phyloP scores from a whole-genome alignment of 768 basidiomycete genomes.

The Auricularia heimuer region DNA sequence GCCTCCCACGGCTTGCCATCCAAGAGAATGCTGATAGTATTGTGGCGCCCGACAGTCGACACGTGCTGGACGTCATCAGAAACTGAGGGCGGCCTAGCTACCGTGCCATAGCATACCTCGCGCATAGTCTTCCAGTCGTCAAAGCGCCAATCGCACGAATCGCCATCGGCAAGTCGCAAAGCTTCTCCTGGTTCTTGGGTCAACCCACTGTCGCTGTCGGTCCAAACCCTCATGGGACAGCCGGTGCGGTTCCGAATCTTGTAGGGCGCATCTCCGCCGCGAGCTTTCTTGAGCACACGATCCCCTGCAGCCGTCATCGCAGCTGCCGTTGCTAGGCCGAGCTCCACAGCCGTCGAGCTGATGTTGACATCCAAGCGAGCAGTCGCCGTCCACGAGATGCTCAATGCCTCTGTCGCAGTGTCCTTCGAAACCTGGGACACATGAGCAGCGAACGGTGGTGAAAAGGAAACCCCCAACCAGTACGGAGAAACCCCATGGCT shows the following conservation, averaged over 20 bases:
- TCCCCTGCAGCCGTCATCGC: conserved; percentile 70
- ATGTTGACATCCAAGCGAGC: conserved; percentile 87
- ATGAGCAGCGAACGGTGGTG: conserved; percentile 10
- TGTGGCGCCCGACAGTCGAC: conserved; percentile 54
- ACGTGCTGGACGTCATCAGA: conserved; percentile 36
- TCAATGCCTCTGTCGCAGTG: conserved; percentile 38
- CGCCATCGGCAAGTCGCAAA: conserved; percentile 55
- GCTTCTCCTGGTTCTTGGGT: conserved; percentile 17
- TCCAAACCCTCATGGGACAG: conserved; percentile 74
- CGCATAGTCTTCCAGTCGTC: conserved; percentile 92
- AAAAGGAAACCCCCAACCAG: conserved; percentile 33
- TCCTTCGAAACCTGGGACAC: conserved; percentile 43
- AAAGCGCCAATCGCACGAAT: conserved; percentile 88
- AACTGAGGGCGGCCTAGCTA: background rate
- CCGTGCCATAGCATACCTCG: conserved; percentile 43
- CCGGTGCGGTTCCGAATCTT: conserved; percentile 87
- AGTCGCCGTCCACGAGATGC: conserved; percentile 55
- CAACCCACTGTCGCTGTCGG: conserved; percentile 51
- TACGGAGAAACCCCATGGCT: conserved; percentile 87
- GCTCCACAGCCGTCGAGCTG: conserved; percentile 82
- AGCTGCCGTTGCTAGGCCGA: conserved; percentile 62
- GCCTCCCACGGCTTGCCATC: conserved; percentile 84
- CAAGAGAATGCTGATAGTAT: conserved; percentile 79
- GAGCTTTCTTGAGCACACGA: conserved; percentile 57
- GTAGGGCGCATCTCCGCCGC: conserved; percentile 91